Base-by-base conservation (phyloP, 75 land plant species). In the Isoetes taiwanensis region DNA sequence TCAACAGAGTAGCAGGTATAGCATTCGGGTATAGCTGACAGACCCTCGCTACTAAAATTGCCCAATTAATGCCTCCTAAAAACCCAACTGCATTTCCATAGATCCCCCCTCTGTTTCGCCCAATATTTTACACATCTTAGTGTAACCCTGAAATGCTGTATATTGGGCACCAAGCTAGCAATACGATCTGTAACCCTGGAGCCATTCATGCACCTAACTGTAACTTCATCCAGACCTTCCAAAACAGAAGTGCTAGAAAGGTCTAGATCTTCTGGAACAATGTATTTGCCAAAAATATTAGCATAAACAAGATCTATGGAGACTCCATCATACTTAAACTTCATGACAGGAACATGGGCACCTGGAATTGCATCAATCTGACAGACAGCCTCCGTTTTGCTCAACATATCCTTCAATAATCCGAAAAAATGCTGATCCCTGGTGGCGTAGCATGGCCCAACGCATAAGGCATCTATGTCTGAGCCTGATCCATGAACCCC, bases 401-500 rank as follows among this genome's bases (percentile, higher is more conserved):
- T 4, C 50, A 46, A 23, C 4, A 46, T 46, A 19, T 46, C n/a
- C n/a, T n/a, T n/a, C n/a, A n/a, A n/a, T n/a, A n/a, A n/a, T n/a
- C n/a, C n/a, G n/a, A n/a, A n/a, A n/a, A n/a, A n/a, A n/a, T n/a
- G n/a, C n/a, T n/a, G n/a, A n/a, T 61, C 65, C 59, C 66, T 43
- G 20, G 66, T 54, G 3, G 76, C 76, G 50, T 67, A 71, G 41
- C 25, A 52, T 31, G 79, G 79, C 6, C 76, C 79, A 67, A 76
- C 67, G 59, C 79, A 76, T 46, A 76, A 53, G 41, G 76, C 69
- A 66, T 76, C 79, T 43, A 76, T 76, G 33, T 76, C 79, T 24
- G 79, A 62, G 17, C 66, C 79, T 1, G 71, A 43, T 35, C 56
- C 71, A 63, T 76, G 71, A 26, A 73, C 76, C 79, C n/a, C n/a